Conservation (phyloP, 176 grass and related monocot genomes). For the Puya raimondii region DNA sequence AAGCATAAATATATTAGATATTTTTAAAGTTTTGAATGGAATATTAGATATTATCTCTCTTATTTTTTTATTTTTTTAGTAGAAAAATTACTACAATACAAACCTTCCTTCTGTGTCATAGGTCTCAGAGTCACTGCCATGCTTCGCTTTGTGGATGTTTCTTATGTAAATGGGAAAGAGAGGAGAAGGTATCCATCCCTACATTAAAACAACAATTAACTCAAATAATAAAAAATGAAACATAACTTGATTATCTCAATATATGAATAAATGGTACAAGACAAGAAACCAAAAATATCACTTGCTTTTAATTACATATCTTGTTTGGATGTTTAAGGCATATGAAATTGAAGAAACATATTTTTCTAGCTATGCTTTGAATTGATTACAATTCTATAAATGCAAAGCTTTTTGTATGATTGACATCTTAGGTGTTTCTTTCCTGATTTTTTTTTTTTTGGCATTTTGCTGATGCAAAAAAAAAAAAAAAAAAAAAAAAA, state of each 20-base stretch:
- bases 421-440: not conserved
- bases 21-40: too few relatives aligned
- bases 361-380: not conserved
- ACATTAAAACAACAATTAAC: not conserved
- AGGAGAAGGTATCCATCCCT: constrained; percentile 54
- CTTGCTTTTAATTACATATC: too few relatives aligned
- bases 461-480: too few relatives aligned
- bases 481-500: too few relatives aligned
- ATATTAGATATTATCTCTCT: too few relatives aligned
- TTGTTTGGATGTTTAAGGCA: too few relatives aligned
- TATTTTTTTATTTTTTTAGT: not conserved
- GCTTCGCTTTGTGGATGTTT: constrained; percentile 60
- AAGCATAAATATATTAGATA: too few relatives aligned
- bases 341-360: not conserved
- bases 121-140: constrained; percentile 53
- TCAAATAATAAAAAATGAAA: not conserved
- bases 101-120: constrained; percentile 75
- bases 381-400: too few relatives aligned
- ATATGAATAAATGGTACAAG: too few relatives aligned
- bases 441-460: too few relatives aligned
- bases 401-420: not conserved
- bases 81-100: not conserved
- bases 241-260: too few relatives aligned
- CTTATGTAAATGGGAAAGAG: constrained; percentile 46
- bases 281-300: too few relatives aligned